Conservation (phyloP, 2,329 filamentous ascomycete species). For the Penicillium sumatraense region DNA sequence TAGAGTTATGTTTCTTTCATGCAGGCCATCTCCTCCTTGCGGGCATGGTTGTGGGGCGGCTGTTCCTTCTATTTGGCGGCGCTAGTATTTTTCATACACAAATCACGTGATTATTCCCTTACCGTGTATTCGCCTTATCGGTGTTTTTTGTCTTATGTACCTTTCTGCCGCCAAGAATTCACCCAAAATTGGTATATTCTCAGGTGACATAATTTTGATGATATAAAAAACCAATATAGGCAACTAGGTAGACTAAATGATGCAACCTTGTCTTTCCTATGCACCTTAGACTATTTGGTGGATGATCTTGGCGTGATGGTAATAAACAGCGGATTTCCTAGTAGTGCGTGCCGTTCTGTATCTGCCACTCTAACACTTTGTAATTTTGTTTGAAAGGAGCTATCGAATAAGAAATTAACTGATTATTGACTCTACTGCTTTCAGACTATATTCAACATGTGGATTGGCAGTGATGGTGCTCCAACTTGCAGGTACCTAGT, state of each 20-base stretch:
- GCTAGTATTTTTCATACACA: conserved; percentile 10
- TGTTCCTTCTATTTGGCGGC: conserved; percentile 8
- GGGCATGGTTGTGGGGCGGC: conserved; percentile 3
- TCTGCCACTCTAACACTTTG: conserved; percentile 5
- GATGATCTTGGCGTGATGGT: conserved; percentile 1
- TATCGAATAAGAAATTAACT: conserved; percentile 2
- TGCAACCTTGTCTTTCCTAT: conserved; percentile 4
- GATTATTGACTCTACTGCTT: conserved; percentile 3
- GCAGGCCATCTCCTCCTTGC: conserved; percentile 4
- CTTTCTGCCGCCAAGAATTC: conserved; percentile 13
- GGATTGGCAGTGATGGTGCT: conserved; percentile 10
- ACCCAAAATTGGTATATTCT: conserved; percentile 12
- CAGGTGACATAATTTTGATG: conserved; percentile 5
- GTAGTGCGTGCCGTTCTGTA: conserved; percentile 5
- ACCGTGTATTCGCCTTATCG: conserved; percentile 11
- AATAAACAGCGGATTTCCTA: conserved; percentile 12
- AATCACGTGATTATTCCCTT: conserved; percentile 9
- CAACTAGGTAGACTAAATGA: background rate
- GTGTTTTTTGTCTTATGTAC: conserved; percentile 12
- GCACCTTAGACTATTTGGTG: conserved; percentile 8
- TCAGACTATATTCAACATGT: conserved; percentile 9
- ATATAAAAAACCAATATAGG: conserved; percentile 1
- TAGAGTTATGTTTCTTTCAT: conserved; percentile 7
- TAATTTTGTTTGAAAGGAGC: conserved; percentile 10
- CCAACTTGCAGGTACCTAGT: conserved; percentile 14